phyloP scores from a whole-genome alignment of 192 early-diverging fungal species.

The Jimgerdemannia flammicorona region DNA sequence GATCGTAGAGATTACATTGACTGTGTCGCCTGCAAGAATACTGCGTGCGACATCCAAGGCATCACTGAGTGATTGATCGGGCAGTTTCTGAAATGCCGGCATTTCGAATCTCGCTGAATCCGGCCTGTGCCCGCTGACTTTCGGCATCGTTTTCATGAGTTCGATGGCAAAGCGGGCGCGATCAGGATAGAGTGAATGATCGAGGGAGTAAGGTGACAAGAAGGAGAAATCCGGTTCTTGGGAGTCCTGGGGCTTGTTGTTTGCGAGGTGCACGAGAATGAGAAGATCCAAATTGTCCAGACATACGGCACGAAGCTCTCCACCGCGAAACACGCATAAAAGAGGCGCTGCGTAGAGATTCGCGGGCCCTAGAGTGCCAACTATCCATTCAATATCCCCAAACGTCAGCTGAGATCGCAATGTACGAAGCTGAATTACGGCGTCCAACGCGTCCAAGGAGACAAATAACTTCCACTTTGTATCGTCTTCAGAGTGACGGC shows the following conservation, averaged over 20 bases:
- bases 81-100: neutral
- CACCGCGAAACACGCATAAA: neutral
- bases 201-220: neutral
- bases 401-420: neutral
- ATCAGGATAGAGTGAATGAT: neutral
- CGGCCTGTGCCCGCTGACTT: neutral
- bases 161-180: neutral
- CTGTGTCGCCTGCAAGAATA: neutral
- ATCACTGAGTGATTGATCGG: neutral
- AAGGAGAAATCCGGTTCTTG: neutral
- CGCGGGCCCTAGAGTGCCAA: neutral
- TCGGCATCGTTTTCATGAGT: neutral
- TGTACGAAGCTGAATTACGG: neutral
- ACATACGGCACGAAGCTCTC: neutral
- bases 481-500: neutral
- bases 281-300: neutral
- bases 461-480: neutral
- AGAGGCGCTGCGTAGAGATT: neutral
- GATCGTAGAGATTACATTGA: neutral
- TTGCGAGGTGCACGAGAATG: neutral
- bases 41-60: neutral
- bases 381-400: neutral
- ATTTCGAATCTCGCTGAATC: neutral
- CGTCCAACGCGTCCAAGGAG: neutral
- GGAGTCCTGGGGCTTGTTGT: neutral